Conservation (phyloP, 495 filamentous ascomycete genomes). For the Penicillium tannophilum region DNA sequence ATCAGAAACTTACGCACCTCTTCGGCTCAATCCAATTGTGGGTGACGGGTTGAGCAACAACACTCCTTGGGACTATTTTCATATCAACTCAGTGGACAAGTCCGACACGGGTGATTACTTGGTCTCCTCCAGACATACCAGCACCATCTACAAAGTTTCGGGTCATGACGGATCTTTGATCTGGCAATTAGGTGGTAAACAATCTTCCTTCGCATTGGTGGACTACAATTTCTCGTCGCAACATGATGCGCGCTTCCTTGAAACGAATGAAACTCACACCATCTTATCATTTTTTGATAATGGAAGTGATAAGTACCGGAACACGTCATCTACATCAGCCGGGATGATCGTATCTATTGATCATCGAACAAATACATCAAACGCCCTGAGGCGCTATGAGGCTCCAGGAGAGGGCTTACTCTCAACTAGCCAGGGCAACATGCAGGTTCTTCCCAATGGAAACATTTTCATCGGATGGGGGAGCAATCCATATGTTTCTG, state of each 20-base stretch:
- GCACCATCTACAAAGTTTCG: constrained; percentile 51
- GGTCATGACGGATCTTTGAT: constrained; percentile 52
- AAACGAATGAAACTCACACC: background rate
- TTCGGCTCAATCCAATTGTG: too few species aligned
- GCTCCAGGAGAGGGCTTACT: too few species aligned
- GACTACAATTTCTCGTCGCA: background rate
- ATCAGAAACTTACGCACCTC: too few species aligned
- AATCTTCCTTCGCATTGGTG: background rate
- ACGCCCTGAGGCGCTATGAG: constrained; percentile 27
- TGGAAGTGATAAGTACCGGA: background rate
- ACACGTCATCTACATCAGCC: background rate
- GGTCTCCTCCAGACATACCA: constrained; percentile 49
- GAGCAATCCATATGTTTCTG: too few species aligned
- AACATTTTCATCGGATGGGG: constrained; percentile 56
- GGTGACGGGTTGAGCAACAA: too few species aligned
- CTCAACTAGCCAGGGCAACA: constrained; percentile 50
- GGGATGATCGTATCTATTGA: background rate
- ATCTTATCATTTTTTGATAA: constrained; percentile 1
- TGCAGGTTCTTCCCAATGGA: constrained; percentile 51
- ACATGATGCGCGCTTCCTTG: background rate
- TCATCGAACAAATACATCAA: background rate
- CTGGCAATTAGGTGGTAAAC: constrained; percentile 48
- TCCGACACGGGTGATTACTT: constrained; percentile 47
- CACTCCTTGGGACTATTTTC: constrained; percentile 29
- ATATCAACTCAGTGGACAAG: constrained; percentile 30